A percentile compares a stretch with the other conserved stretches of the same genome.
These are phyloP conservation scores for Aphanomyces euteiches DNA, from an alignment of 352 stramenopile species.

Conservation along the genomic window DNA sequence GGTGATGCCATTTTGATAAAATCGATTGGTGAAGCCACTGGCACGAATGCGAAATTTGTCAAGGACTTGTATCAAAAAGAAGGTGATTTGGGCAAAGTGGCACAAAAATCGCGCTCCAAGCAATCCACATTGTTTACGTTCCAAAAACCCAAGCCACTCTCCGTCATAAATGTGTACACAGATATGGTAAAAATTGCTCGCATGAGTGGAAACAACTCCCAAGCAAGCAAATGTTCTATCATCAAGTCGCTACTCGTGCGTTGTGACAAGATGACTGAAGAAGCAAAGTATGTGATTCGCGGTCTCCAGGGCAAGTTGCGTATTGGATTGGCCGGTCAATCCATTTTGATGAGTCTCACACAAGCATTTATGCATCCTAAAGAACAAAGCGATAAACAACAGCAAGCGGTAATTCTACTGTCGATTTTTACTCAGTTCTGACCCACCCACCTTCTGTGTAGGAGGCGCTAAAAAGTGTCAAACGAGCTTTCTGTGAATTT, in stretches of 20 bases:
- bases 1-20: conserved; percentile 98
- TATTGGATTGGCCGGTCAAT: conserved; percentile 96
- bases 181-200: conserved; percentile 92
- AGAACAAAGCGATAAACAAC: conserved; percentile 72
- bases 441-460: conserved; percentile 44
- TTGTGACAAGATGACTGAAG: conserved; percentile 68
- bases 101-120: conserved; percentile 90
- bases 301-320: conserved; percentile 97
- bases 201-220: conserved; percentile 93
- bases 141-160: conserved; percentile 87
- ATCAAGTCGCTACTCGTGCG: conserved; percentile 97
- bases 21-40: conserved; percentile 92
- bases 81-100: conserved; percentile 97
- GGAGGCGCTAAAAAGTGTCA: conserved; percentile 90
- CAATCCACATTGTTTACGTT: conserved; percentile 89
- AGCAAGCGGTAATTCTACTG: conserved; percentile 41
- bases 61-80: conserved; percentile 95
- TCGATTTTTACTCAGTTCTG: background rate
- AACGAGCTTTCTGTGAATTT: conserved; percentile 97
- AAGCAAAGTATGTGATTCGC: conserved; percentile 98
- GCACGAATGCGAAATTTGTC: conserved; percentile 88
- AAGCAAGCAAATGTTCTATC: conserved; percentile 96
- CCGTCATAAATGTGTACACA: conserved; percentile 80
- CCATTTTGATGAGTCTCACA: conserved; percentile 95
- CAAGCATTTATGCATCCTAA: conserved; percentile 93